phyloP scores from a whole-genome alignment of 1,139 yeast species.

The Wickerhamomyces sp. region DNA sequence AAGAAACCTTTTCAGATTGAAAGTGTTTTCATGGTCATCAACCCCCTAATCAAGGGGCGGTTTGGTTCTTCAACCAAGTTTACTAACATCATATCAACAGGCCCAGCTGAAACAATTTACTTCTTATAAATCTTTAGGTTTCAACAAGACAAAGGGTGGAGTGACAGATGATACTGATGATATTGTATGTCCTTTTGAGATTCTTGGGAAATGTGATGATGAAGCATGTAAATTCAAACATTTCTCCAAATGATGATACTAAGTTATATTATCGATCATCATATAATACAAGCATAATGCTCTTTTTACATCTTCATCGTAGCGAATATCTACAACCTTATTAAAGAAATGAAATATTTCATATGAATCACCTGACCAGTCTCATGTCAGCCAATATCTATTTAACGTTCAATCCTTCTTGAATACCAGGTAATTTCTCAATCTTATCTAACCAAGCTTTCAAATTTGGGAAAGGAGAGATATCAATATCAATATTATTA shows the following conservation, averaged over 20 bases:
- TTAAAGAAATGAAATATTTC: too few species aligned
- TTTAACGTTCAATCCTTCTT: too few species aligned
- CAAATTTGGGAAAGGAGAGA: constrained; percentile 37
- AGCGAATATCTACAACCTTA: too few species aligned
- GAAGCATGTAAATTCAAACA: constrained; percentile 12
- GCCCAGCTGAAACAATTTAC: constrained; percentile 7
- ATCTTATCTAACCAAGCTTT: constrained; percentile 38
- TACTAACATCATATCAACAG: constrained; percentile 11
- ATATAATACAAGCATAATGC: too few species aligned
- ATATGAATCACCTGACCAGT: too few species aligned
- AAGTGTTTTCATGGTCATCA: too few species aligned
- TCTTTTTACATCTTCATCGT: too few species aligned
- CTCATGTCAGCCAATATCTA: too few species aligned
- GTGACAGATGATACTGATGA: background rate
- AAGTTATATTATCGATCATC: background rate
- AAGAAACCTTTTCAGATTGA: too few species aligned
- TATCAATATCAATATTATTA: constrained; percentile 19
- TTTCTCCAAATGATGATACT: too few species aligned
- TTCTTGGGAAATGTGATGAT: constrained; percentile 12
- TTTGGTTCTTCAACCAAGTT: too few species aligned
- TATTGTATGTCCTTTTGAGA: constrained; percentile 13
- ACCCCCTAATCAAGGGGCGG: too few species aligned
- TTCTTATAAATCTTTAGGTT: constrained; percentile 9
- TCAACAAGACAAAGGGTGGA: background rate
- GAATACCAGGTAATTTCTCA: constrained; percentile 32